Percentiles rank a stretch among this genome's conserved stretches.
These are phyloP conservation scores for Cynara cardunculus DNA, from an alignment of 129 eudicot species.

Conservation along the genomic window DNA sequence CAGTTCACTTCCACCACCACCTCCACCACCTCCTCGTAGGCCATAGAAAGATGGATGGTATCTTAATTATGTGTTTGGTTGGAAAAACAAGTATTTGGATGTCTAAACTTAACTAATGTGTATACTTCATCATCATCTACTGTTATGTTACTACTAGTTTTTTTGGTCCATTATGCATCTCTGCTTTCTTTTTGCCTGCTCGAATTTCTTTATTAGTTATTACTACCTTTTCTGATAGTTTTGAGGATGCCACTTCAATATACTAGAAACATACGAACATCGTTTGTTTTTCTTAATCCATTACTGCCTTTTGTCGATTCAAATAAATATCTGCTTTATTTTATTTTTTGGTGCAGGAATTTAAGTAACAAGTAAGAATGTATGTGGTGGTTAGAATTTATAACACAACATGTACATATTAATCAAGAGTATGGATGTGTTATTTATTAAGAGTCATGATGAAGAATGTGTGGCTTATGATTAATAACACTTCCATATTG, in stretches of 20 bases:
- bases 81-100: neutral
- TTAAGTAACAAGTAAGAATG: too few species aligned
- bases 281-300: neutral
- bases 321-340: neutral
- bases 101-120: neutral
- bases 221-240: neutral
- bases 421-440: too few species aligned
- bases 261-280: neutral
- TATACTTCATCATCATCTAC: neutral
- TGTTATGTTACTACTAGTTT: neutral
- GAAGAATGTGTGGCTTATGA: too few species aligned
- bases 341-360: neutral
- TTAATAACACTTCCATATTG: too few species aligned
- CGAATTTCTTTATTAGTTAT: too few species aligned
- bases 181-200: neutral
- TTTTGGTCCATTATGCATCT: neutral
- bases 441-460: too few species aligned
- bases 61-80: neutral
- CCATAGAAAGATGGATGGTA: slow-evolving; percentile 24
- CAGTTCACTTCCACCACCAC: slow-evolving; percentile 63
- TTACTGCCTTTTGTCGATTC: neutral
- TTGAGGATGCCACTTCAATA: neutral
- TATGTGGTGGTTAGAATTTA: too few species aligned
- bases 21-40: slow-evolving; percentile 63
- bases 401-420: too few species aligned